Evolutionary conservation across 2,329 filamentous ascomycete genomes (phyloP).

Genomic region (Xenoacremonium recifei): DNA sequence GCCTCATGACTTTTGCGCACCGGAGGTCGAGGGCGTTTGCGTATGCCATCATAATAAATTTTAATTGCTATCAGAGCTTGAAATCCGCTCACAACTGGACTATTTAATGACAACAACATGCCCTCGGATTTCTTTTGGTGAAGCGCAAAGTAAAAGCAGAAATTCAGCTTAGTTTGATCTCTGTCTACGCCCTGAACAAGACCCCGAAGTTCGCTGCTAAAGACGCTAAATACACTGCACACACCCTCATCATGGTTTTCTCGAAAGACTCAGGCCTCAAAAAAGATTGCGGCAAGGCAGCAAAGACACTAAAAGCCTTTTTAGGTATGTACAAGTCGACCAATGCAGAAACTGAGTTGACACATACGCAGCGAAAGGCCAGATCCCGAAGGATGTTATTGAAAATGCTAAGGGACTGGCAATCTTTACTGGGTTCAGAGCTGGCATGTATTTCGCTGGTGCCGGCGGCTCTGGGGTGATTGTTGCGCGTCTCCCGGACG

Average conservation of each 20-base stretch:
- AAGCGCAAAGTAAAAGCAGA: no score
- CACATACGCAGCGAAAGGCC: slow-evolving; percentile 9
- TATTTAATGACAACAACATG: no score
- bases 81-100: no score
- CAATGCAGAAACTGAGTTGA: neutral
- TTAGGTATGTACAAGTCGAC: slow-evolving; percentile 5
- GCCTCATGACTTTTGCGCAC: no score
- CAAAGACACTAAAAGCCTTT: slow-evolving; percentile 10
- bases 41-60: no score
- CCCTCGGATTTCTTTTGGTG: no score
- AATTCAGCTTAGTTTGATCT: no score
- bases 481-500: slow-evolving; percentile 50
- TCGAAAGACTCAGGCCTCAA: slow-evolving; percentile 8
- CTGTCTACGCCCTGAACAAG: no score
- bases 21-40: no score
- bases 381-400: slow-evolving; percentile 44
- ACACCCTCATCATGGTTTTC: slow-evolving; percentile 8
- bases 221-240: no score
- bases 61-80: no score
- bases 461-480: slow-evolving; percentile 56
- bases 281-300: slow-evolving; percentile 15
- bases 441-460: slow-evolving; percentile 56
- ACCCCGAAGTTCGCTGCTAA: no score
- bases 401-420: slow-evolving; percentile 54
- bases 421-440: slow-evolving; percentile 60